Evolutionary conservation across 257 asterid species (phyloP), one percentile per base, ranked within the genome.

Genomic region (Eustoma russellianum): DNA sequence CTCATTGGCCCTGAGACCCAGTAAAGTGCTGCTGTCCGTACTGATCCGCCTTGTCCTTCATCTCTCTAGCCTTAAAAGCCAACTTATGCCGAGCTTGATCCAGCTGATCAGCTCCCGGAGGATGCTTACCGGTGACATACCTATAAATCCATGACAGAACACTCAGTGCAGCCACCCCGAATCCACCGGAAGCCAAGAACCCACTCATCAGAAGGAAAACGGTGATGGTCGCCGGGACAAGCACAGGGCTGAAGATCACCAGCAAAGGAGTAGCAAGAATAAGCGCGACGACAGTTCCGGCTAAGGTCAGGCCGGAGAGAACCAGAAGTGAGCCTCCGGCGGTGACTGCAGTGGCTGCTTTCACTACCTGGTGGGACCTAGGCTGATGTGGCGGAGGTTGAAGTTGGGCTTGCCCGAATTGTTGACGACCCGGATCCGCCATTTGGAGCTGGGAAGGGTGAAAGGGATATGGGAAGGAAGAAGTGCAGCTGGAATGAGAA

Each of bases 161-260:
- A 6, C 88, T 76, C 17, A 86, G 1, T 0, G 93, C 84, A n/a
- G 96, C 93, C 48, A 82, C 79, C 0, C 93, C 94, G 7, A 84
- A 87, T 0, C 89, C 93, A 38, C 88, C 93, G 0, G 94, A 76
- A 1, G 84, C 77, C 57, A 88, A 9, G 76, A 88, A 66, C 0
- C 93, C 95, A 7, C 57, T 9, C 9, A 88, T 83, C 2, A 88
- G 74, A 4, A 81, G 46, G 5, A 68, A 79, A 2, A 74, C 16
- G 30, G 79, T 40, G 19, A 88, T 60, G 17, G 61, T 66, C 5
- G 91, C 96, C 5, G 96, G 96, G 66, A 77, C 74, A 24, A 86
- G 4, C 40, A 86, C 53, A 0, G 96, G 94, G 75, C 96, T 86
- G 78, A 75, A 83, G 41, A 83, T 60, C 40, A 83, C 50, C 41